Base-by-base conservation (phyloP, 192 early-diverging fungal species). In the Oehlia diaphana region DNA sequence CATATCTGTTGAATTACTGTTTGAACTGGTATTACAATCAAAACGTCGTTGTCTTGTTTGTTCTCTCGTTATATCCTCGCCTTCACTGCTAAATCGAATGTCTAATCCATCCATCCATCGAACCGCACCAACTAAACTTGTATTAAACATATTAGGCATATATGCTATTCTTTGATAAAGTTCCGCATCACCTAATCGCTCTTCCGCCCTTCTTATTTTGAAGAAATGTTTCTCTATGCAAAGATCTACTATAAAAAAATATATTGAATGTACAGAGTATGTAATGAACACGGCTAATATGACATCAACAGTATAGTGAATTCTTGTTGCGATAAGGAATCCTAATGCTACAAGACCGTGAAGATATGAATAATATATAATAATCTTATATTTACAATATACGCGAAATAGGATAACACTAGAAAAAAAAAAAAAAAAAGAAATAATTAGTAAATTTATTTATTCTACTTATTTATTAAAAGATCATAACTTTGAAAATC, bases 201-300 rank as follows among this genome's bases (percentile, higher is more conserved):
- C 74, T 75, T 75, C 74, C 3, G 74, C 58, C 63, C 21, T 49
- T 21, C 23, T 49, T 63, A 75, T 75, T 12, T 63, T 13, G 78
- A 85, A 79, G 65, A 83, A 85, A 58, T 85, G 82, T 75, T 85
- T 85, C 37, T 85, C 82, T 78, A 85, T 83, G 62, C 82, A 80
- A 50, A 81, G 64, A 53, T 85, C 84, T 7, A 85, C 79, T 77
- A 81, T 85, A 64, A 79, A 83, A 68, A 89, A 91, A 77, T 92
- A 92, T 10, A 87, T 37, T 35, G 88, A 85, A 82, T 89, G 88
- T 23, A 87, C 81, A 12, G 86, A 79, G 63, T 86, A 88, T 6
- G 90, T 89, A 79, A 92, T 83, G 72, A 92, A 85, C 50, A 85
- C 63, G 21, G 84, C 84, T 23, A 85, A 53, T 33, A 85, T 72